Evolutionary conservation across 495 filamentous ascomycete species (phyloP).

Genomic region (Pyrenopolyporus hunteri): DNA sequence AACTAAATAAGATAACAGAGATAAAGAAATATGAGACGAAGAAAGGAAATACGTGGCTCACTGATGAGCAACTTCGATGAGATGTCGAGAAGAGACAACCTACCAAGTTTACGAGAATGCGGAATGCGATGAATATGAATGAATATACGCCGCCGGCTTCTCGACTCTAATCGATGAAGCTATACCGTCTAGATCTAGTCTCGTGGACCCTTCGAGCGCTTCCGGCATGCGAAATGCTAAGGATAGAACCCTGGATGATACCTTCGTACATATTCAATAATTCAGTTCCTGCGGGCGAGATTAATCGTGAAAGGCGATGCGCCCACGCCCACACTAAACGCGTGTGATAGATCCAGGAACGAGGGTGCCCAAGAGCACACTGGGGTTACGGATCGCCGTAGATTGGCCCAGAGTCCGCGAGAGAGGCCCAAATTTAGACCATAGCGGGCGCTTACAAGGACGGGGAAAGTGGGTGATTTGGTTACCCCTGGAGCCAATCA

Average conservation of each 20-base stretch:
- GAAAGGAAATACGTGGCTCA: slow-evolving; percentile 13
- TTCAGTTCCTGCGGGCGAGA: neutral
- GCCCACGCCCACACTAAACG: slow-evolving; percentile 17
- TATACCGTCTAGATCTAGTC: slow-evolving; percentile 27
- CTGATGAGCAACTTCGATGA: slow-evolving; percentile 17
- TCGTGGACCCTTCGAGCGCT: slow-evolving; percentile 21
- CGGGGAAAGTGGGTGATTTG: slow-evolving; percentile 6
- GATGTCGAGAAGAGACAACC: slow-evolving; percentile 28
- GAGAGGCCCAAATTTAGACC: slow-evolving; percentile 27
- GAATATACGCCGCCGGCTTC: slow-evolving; percentile 13
- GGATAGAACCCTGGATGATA: slow-evolving; percentile 35
- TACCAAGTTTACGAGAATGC: slow-evolving; percentile 15
- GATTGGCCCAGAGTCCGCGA: slow-evolving; percentile 24
- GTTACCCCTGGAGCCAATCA: slow-evolving; percentile 7
- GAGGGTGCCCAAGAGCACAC: neutral
- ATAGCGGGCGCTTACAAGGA: slow-evolving; percentile 26
- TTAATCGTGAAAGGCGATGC: slow-evolving; percentile 21
- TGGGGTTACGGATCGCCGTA: neutral
- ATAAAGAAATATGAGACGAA: slow-evolving; percentile 20
- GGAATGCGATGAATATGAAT: slow-evolving; percentile 31
- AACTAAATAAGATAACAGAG: slow-evolving; percentile 13
- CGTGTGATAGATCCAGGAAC: slow-evolving; percentile 20
- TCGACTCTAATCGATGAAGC: slow-evolving; percentile 17
- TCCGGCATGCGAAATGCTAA: slow-evolving; percentile 22
- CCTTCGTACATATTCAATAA: slow-evolving; percentile 19